Evolutionary conservation across 2,329 filamentous ascomycete genomes (phyloP).

Genomic region (Aspergillus sojae): DNA sequence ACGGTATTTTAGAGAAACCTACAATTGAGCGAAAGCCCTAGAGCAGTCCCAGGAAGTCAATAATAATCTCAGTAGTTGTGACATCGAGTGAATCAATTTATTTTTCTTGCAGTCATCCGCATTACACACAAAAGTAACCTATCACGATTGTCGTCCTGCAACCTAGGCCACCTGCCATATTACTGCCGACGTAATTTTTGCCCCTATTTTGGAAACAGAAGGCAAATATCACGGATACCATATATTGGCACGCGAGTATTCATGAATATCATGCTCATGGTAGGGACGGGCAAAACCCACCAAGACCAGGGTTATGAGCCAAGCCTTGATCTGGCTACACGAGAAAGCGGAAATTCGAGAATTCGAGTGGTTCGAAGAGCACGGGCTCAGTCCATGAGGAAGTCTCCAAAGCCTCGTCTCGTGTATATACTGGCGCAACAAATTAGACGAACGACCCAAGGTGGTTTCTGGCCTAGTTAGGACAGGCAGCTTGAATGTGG

Average conservation of each 20-base stretch:
- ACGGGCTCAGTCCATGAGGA: slow-evolving; percentile 16
- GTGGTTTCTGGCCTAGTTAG: slow-evolving; percentile 62
- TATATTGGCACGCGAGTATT: slow-evolving; percentile 19
- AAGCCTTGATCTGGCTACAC: slow-evolving; percentile 21
- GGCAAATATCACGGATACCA: slow-evolving; percentile 12
- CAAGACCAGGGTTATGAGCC: slow-evolving; percentile 25
- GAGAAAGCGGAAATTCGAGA: slow-evolving; percentile 28
- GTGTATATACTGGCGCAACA: slow-evolving; percentile 25
- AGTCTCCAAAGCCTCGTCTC: slow-evolving; percentile 18
- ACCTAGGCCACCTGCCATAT: slow-evolving; percentile 29
- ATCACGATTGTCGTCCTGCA: slow-evolving; percentile 28
- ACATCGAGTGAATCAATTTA: not conserved
- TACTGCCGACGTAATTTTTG: slow-evolving; percentile 19
- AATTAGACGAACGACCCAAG: slow-evolving; percentile 29
- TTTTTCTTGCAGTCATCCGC: slow-evolving; percentile 17
- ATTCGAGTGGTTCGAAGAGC: slow-evolving; percentile 30
- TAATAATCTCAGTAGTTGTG: not conserved
- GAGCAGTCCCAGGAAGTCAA: not conserved
- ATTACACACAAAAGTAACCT: slow-evolving; percentile 24
- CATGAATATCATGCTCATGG: slow-evolving; percentile 19
- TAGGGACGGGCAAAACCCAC: slow-evolving; percentile 24
- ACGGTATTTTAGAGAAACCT: not conserved
- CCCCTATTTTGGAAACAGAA: slow-evolving; percentile 15
- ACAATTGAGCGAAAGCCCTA: not conserved
- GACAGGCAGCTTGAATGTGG: slow-evolving; percentile 93